phyloP scores from a whole-genome alignment of 129 eudicot genomes.

The Dittrichia graveolens region DNA sequence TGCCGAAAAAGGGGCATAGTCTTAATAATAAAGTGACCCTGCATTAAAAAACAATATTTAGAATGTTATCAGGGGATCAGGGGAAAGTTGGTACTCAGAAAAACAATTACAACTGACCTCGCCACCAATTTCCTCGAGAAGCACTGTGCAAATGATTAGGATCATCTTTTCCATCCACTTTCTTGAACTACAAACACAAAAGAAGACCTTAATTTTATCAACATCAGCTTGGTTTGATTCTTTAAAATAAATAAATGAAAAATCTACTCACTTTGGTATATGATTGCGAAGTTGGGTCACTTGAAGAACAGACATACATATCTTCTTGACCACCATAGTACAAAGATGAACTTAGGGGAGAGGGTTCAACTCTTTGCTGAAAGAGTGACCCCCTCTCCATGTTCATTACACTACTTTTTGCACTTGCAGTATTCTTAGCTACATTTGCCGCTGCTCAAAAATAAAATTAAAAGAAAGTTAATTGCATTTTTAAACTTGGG shows the following conservation, averaged over 20 bases:
- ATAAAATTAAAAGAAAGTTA: not conserved
- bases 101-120: conserved; percentile 45
- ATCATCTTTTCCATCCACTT: conserved; percentile 51
- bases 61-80: not conserved
- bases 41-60: conserved; percentile 20
- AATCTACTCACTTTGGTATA: conserved; percentile 37
- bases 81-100: not conserved
- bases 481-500: not conserved
- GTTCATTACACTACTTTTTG: conserved; percentile 31
- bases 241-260: conserved; percentile 1
- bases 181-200: conserved; percentile 45
- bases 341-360: conserved; percentile 62
- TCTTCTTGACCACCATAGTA: conserved; percentile 72
- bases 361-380: conserved; percentile 49
- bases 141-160: conserved; percentile 47
- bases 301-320: conserved; percentile 59
- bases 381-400: conserved; percentile 50
- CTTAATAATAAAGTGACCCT: conserved; percentile 71
- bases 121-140: conserved; percentile 70
- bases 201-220: conserved; percentile 2
- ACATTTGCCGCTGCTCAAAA: conserved; percentile 40
- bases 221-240: conserved; percentile 6
- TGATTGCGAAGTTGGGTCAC: conserved; percentile 35
- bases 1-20: conserved; percentile 26
- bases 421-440: conserved; percentile 35